phyloP scores from a whole-genome alignment of 345 rosid genomes.

The Lepidium aucheri region DNA sequence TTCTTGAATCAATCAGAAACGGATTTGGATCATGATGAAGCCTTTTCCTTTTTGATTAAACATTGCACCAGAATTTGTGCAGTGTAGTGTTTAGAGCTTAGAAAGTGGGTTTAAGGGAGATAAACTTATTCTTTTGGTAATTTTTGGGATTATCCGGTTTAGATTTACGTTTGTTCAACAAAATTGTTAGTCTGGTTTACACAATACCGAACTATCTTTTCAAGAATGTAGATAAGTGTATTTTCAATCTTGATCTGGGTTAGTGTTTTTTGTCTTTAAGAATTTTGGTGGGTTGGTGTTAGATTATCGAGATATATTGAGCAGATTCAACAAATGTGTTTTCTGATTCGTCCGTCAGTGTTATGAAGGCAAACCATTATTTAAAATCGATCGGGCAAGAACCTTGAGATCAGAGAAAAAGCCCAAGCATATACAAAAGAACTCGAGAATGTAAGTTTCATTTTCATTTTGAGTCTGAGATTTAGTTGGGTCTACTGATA shows the following conservation, averaged over 20 bases:
- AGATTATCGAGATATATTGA: no score
- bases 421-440: slow-evolving; percentile 49
- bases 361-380: no score
- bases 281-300: no score
- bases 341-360: no score
- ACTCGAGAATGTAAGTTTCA: no score
- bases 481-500: no score
- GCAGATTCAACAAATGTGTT: no score
- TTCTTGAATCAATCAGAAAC: slow-evolving; percentile 84
- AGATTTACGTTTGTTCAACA: not conserved
- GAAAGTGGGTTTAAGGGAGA: not conserved
- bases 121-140: slow-evolving; percentile 11
- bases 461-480: no score
- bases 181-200: not conserved
- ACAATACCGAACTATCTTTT: not conserved
- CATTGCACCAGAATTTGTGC: slow-evolving; percentile 21
- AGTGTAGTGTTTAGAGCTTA: slow-evolving; percentile 9
- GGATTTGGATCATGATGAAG: slow-evolving; percentile 42
- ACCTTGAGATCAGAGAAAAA: no score
- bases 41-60: not conserved
- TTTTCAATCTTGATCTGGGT: slow-evolving; percentile 34
- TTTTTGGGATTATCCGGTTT: not conserved
- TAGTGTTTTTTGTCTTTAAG: no score
- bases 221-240: not conserved
- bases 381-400: no score